Evolutionary conservation across 2,329 filamentous ascomycete genomes (phyloP).

Genomic region (Scedosporium apiospermum): DNA sequence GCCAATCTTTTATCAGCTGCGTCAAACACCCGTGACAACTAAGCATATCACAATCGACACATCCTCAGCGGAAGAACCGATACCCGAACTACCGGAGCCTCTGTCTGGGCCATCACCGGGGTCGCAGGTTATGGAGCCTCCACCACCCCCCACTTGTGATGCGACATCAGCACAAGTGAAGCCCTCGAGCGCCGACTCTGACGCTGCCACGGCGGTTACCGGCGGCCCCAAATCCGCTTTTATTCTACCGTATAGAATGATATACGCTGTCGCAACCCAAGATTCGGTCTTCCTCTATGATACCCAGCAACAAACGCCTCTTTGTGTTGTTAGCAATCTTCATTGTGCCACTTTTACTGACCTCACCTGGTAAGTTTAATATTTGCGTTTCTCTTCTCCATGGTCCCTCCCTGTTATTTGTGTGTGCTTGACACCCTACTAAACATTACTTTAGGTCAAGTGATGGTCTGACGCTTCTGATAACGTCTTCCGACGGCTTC

Average conservation of each 20-base stretch:
- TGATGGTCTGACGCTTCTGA: slow-evolving; percentile 55
- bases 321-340: slow-evolving; percentile 92
- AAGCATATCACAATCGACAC: slow-evolving; percentile 94
- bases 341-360: slow-evolving; percentile 98
- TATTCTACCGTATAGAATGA: slow-evolving; percentile 79
- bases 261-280: slow-evolving; percentile 95
- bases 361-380: slow-evolving; percentile 67
- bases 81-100: slow-evolving; percentile 76
- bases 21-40: slow-evolving; percentile 58
- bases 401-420: not conserved
- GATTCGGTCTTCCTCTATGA: slow-evolving; percentile 93
- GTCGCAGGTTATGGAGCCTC: slow-evolving; percentile 70
- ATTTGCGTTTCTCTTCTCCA: not conserved
- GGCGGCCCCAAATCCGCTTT: slow-evolving; percentile 64
- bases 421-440: slow-evolving; percentile 9
- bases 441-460: slow-evolving; percentile 32
- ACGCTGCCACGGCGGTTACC: slow-evolving; percentile 34
- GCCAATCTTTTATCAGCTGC: slow-evolving; percentile 75
- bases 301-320: slow-evolving; percentile 87
- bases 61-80: slow-evolving; percentile 74
- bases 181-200: slow-evolving; percentile 22
- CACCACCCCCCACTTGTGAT: slow-evolving; percentile 52
- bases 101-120: slow-evolving; percentile 52
- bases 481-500: slow-evolving; percentile 97
- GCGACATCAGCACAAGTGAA: slow-evolving; percentile 42